phyloP scores from a whole-genome alignment of 805 yeast species.

The Saccharomyces mikatae region DNA sequence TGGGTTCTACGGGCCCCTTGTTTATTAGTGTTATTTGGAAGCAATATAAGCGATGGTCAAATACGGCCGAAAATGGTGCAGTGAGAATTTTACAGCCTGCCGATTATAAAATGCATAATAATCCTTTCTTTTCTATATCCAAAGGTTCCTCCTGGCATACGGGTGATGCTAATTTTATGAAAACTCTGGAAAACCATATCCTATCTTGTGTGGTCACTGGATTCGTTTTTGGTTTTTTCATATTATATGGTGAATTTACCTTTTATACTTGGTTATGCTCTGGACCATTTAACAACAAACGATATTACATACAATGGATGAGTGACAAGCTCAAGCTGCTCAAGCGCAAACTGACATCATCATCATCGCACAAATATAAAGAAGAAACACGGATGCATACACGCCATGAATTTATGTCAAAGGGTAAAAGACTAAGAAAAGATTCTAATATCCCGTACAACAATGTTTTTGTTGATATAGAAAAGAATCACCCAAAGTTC shows the following conservation, averaged over 20 bases:
- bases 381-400: not conserved
- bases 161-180: slow-evolving; percentile 76
- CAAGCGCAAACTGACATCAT: not conserved
- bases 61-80: slow-evolving; percentile 53
- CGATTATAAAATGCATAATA: slow-evolving; percentile 55
- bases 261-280: slow-evolving; percentile 36
- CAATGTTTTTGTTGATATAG: slow-evolving; percentile 18
- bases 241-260: slow-evolving; percentile 42
- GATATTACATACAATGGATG: not conserved
- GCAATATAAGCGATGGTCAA: slow-evolving; percentile 72
- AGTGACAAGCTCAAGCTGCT: not conserved
- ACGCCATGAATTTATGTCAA: not conserved
- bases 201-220: slow-evolving; percentile 65
- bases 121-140: slow-evolving; percentile 64
- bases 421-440: slow-evolving; percentile 18
- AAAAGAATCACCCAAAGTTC: slow-evolving; percentile 13
- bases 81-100: slow-evolving; percentile 65
- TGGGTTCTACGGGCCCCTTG: slow-evolving; percentile 89
- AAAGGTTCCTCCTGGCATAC: slow-evolving; percentile 90
- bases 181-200: slow-evolving; percentile 66
- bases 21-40: slow-evolving; percentile 83
- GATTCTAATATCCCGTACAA: slow-evolving; percentile 23
- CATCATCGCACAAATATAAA: not conserved
- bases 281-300: not conserved
- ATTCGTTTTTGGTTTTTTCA: slow-evolving; percentile 43